These are phyloP conservation scores for Solanum megistacrolobum DNA, from an alignment of 257 asterid genomes.

Conservation along the genomic window DNA sequence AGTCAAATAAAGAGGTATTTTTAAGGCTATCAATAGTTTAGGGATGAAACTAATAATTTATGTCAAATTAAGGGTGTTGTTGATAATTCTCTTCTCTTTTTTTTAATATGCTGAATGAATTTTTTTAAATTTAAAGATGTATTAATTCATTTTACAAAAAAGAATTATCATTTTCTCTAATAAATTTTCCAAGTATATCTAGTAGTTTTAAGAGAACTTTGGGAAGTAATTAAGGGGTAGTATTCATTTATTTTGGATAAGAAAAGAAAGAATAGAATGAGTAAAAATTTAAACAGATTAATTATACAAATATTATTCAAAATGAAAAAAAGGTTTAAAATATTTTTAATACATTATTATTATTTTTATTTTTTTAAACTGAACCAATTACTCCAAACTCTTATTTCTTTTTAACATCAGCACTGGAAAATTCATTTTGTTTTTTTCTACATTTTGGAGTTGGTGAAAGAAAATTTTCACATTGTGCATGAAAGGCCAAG, in stretches of 20 bases:
- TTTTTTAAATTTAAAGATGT: not conserved
- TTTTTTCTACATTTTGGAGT: not conserved
- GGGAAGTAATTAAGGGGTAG: not conserved
- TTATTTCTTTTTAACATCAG: too few relatives aligned
- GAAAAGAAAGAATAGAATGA: not conserved
- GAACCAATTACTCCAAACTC: not conserved
- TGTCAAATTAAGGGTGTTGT: not conserved
- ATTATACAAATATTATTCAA: not conserved
- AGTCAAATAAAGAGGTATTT: fast-evolving
- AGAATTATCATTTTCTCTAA: not conserved
- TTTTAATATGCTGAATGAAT: not conserved
- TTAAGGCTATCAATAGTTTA: fast-evolving
- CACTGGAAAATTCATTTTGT: too few relatives aligned
- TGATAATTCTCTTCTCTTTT: too few relatives aligned
- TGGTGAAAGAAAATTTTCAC: not conserved
- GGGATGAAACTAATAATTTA: too few relatives aligned
- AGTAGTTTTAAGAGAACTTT: not conserved
- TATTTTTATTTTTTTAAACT: too few relatives aligned
- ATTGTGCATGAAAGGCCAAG: not conserved
- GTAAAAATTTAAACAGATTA: not conserved
- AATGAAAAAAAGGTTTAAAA: not conserved
- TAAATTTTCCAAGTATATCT: not conserved
- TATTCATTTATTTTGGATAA: not conserved
- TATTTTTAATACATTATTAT: not conserved
- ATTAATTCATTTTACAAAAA: not conserved